These are phyloP conservation scores for Drosera spatulata DNA, from an alignment of 179 eudicot species.

Conservation along the genomic window DNA sequence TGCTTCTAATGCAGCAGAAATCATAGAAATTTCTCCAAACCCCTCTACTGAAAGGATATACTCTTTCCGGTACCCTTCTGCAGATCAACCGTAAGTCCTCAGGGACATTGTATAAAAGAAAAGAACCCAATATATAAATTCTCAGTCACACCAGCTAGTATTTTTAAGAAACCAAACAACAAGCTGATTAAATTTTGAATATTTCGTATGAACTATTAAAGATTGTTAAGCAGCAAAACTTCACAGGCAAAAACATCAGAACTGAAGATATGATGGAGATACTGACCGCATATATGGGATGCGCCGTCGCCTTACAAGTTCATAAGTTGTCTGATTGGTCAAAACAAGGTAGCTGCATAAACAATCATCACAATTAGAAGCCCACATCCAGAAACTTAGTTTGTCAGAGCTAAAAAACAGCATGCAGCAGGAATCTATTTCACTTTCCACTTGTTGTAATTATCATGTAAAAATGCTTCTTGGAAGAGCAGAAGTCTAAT, in stretches of 20 bases:
- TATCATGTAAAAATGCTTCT: no score
- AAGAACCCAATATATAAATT: no score
- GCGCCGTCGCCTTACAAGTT: slow-evolving; percentile 87
- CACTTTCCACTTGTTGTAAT: no score
- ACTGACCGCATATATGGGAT: slow-evolving; percentile 83
- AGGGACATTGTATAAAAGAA: neutral
- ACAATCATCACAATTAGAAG: slow-evolving; percentile 1
- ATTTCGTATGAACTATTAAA: no score
- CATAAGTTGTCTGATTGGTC: slow-evolving; percentile 96
- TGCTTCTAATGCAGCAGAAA: slow-evolving; percentile 51
- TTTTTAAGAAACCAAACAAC: no score
- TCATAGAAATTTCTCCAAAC: slow-evolving; percentile 53
- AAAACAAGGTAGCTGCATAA: slow-evolving; percentile 65
- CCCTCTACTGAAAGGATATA: slow-evolving; percentile 81
- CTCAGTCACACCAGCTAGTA: no score
- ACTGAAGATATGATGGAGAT: neutral
- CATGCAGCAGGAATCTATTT: neutral
- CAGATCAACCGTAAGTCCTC: slow-evolving; percentile 12
- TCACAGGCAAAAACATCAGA: neutral
- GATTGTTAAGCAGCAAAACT: neutral
- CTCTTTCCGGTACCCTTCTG: slow-evolving; percentile 84
- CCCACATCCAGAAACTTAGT: neutral
- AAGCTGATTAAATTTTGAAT: no score
- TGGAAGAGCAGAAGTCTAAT: no score
- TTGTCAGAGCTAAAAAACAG: no score